Conservation (phyloP, 1,284 basidiomycete genomes). For the Trametes versicolor region DNA sequence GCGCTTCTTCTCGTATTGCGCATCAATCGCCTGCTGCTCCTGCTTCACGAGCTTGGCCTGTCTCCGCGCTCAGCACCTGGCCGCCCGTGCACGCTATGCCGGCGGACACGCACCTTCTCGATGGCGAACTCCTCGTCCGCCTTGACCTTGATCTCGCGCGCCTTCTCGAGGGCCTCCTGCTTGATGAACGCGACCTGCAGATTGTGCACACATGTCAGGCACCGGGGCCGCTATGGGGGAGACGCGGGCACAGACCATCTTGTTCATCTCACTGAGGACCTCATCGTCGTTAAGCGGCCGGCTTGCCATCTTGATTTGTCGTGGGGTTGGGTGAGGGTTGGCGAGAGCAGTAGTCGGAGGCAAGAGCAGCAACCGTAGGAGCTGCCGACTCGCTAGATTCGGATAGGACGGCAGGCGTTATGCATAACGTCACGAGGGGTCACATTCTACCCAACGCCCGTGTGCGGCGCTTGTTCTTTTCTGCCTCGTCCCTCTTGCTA, state of each 20-base stretch:
- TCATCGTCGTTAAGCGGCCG: conserved; percentile 94
- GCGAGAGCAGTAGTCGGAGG: not conserved
- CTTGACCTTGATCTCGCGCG: conserved; percentile 95
- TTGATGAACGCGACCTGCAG: conserved; percentile 95
- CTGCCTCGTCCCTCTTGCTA: no score
- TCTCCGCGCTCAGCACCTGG: conserved; percentile 7
- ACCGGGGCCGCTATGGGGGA: not conserved
- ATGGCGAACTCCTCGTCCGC: conserved; percentile 98
- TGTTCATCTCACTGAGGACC: conserved; percentile 97
- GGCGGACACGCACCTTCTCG: conserved; percentile 77
- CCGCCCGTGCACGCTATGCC: no score
- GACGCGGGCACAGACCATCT: conserved; percentile 78
- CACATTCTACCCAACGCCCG: conserved; percentile 7
- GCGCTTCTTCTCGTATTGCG: conserved; percentile 92
- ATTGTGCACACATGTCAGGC: conserved; percentile 19
- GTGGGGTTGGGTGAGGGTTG: not conserved
- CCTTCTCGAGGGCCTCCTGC: conserved; percentile 96
- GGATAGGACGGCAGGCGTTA: not conserved
- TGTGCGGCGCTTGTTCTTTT: no score
- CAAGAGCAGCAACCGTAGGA: conserved; percentile 17
- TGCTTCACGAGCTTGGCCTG: conserved; percentile 96
- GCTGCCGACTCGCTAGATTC: conserved; percentile 12
- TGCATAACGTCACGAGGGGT: not conserved
- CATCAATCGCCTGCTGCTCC: conserved; percentile 92
- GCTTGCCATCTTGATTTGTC: conserved; percentile 55